Conservation (phyloP, 805 yeast species). For the Lachancea mirantina region DNA sequence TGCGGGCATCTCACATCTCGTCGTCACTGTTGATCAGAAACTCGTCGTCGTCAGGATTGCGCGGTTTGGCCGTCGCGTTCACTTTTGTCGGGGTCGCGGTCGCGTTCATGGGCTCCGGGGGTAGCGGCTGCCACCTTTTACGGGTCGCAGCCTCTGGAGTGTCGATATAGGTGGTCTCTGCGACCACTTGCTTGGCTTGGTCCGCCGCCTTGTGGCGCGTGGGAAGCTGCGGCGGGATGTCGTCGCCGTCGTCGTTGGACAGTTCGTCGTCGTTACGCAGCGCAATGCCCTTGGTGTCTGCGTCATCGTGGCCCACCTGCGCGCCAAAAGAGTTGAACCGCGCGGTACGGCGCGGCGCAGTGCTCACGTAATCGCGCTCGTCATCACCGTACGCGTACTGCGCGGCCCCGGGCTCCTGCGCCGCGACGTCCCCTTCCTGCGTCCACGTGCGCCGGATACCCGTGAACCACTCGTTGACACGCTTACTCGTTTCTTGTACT, state of each 20-base stretch:
- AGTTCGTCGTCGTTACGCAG: slow-evolving; percentile 19
- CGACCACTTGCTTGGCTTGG: no score
- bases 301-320: slow-evolving; percentile 25
- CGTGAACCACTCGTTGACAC: slow-evolving; percentile 72
- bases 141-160: slow-evolving; percentile 23
- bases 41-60: slow-evolving; percentile 25
- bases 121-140: slow-evolving; percentile 23
- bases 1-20: slow-evolving; percentile 16
- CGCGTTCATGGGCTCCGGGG: slow-evolving; percentile 21
- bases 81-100: slow-evolving; percentile 25
- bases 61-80: slow-evolving; percentile 9
- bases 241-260: slow-evolving; percentile 25
- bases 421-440: slow-evolving; percentile 13
- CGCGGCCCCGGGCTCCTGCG: slow-evolving; percentile 3
- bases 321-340: slow-evolving; percentile 31
- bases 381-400: slow-evolving; percentile 4
- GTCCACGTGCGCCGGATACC: slow-evolving; percentile 36
- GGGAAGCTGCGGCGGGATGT: slow-evolving; percentile 31
- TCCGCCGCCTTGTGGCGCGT: slow-evolving; percentile 15
- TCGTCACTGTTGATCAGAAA: slow-evolving; percentile 29
- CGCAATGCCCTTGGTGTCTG: slow-evolving; percentile 22
- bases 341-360: slow-evolving; percentile 15
- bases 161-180: slow-evolving; percentile 29
- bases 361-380: slow-evolving; percentile 4
- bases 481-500: slow-evolving; percentile 70